Evolutionary conservation across 164 flowering plant genomes (phyloP).

Genomic region (Akebia trifoliata): DNA sequence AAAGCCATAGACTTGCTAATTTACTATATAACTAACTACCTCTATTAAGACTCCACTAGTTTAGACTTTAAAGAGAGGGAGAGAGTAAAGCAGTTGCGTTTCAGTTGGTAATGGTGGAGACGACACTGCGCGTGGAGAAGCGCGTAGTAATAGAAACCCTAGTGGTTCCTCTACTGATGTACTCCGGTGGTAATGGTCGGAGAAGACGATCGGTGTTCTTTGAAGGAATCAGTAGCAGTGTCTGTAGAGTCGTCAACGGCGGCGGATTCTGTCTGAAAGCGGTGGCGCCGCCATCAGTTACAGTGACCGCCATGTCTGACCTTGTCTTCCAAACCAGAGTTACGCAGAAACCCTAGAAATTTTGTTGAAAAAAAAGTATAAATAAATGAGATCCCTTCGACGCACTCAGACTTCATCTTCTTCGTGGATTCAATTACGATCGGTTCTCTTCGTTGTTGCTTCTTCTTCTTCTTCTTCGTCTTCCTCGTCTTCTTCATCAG

Average conservation of each 20-base stretch:
- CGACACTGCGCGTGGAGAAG: constrained; percentile 13
- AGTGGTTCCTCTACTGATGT: constrained; percentile 7
- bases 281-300: constrained; percentile 30
- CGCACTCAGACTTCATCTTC: constrained; percentile 60
- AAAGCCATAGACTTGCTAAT: background rate
- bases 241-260: constrained; percentile 14
- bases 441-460: constrained; percentile 72
- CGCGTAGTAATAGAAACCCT: background rate
- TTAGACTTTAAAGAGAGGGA: too few species aligned
- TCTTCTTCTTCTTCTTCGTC: constrained; percentile 39
- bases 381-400: constrained; percentile 73
- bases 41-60: too few species aligned
- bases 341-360: background rate
- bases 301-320: constrained; percentile 69
- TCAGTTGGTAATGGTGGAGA: constrained; percentile 26
- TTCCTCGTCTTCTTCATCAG: constrained; percentile 27
- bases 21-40: too few species aligned
- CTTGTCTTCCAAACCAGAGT: constrained; percentile 34
- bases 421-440: constrained; percentile 83
- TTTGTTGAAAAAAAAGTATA: constrained; percentile 1
- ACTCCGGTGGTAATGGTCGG: constrained; percentile 19
- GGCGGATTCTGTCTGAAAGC: too few species aligned
- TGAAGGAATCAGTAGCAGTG: constrained; percentile 26
- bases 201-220: constrained; percentile 11
- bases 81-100: constrained; percentile 15